Evolutionary conservation across 2,329 filamentous ascomycete genomes (phyloP).

Genomic region (Aspergillus sp.): DNA sequence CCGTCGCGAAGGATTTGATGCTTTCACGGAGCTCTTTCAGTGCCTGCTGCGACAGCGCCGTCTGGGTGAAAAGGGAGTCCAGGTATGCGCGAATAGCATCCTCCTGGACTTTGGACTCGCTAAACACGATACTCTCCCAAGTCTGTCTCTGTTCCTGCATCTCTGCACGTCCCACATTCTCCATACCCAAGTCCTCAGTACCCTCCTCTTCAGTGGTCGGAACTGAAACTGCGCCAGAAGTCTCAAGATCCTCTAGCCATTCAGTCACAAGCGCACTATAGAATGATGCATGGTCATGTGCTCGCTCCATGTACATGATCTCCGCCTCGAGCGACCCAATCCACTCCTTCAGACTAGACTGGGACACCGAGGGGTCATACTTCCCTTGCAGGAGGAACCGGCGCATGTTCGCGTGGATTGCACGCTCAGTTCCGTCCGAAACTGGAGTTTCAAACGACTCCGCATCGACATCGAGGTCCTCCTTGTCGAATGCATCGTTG

Average conservation of each 20-base stretch:
- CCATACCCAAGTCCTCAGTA: constrained; percentile 40
- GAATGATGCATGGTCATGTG: constrained; percentile 56
- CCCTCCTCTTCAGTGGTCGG: constrained; percentile 22
- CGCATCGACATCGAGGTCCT: constrained; percentile 28
- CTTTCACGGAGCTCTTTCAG: constrained; percentile 43
- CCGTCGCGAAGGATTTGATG: constrained; percentile 40
- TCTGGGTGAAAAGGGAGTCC: constrained; percentile 49
- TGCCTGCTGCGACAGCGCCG: constrained; percentile 40
- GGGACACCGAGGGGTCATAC: constrained; percentile 55
- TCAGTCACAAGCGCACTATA: constrained; percentile 58
- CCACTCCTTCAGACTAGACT: constrained; percentile 47
- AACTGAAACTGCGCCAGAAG: constrained; percentile 12
- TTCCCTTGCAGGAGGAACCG: constrained; percentile 55
- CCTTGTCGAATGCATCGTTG: constrained; percentile 35
- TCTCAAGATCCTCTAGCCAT: constrained; percentile 47
- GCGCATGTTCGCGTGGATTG: constrained; percentile 45
- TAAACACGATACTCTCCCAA: constrained; percentile 61
- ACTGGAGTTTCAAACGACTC: constrained; percentile 9
- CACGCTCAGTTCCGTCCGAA: constrained; percentile 22
- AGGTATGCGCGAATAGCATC: constrained; percentile 52
- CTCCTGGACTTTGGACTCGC: constrained; percentile 44
- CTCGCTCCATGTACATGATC: constrained; percentile 52
- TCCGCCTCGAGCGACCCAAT: constrained; percentile 49
- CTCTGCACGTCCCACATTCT: constrained; percentile 52
- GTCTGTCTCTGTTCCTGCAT: constrained; percentile 53